Percentiles rank a stretch among this genome's conserved stretches.
Conservation (phyloP, 192 early-diverging fungal species). For the Coemansia sp. region DNA sequence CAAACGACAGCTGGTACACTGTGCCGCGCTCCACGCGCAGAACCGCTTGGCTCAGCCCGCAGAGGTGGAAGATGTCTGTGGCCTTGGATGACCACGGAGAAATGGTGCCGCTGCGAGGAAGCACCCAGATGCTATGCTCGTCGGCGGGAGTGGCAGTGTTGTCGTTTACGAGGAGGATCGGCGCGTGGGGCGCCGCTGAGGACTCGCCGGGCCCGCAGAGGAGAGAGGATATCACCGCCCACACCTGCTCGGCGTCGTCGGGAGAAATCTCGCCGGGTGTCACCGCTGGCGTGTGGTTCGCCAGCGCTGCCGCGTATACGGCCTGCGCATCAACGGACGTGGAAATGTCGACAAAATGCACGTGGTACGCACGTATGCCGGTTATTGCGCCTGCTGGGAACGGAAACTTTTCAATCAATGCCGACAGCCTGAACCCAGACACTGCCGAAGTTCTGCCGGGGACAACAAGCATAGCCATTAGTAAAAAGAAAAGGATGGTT, state of each 20-base stretch:
- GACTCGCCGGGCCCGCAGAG: conserved; percentile 40
- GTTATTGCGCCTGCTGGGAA: conserved; percentile 56
- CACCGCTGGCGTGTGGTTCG: conserved; percentile 34
- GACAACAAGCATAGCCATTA: conserved; percentile 79
- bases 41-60: conserved; percentile 76
- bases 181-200: conserved; percentile 13
- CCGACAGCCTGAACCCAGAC: conserved; percentile 72
- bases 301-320: conserved; percentile 50
- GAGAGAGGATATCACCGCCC: conserved; percentile 40
- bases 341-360: conserved; percentile 74
- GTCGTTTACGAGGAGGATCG: conserved; percentile 33
- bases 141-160: background rate
- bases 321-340: conserved; percentile 9
- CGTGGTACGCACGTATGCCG: conserved; percentile 66
- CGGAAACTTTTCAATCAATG: conserved; percentile 65
- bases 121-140: conserved; percentile 61
- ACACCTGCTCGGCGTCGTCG: conserved; percentile 15
- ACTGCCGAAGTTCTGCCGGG: conserved; percentile 77
- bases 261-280: background rate
- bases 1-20: conserved; percentile 68
- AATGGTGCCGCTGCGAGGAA: conserved; percentile 95
- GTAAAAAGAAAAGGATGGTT: background rate
- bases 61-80: conserved; percentile 94
- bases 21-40: conserved; percentile 88
- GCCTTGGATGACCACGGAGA: conserved; percentile 99